Percentiles rank a stretch among this genome's conserved stretches.
phyloP scores from a whole-genome alignment of 164 flowering plant genomes.

The Tetrastigma voinierianum region DNA sequence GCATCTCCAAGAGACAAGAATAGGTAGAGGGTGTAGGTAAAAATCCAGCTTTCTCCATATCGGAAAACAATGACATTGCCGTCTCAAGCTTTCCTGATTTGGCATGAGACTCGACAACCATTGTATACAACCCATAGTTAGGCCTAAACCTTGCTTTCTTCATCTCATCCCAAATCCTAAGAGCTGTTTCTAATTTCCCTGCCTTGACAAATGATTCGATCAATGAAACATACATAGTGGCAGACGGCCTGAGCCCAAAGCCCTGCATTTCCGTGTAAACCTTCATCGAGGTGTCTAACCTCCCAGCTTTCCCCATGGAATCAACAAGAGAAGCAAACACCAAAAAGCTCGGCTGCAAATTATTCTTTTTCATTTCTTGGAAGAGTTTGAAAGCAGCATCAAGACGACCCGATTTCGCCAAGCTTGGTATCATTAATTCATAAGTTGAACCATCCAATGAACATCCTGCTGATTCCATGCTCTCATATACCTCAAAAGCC shows the following conservation, averaged over 20 bases:
- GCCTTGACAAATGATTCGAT: conserved; percentile 90
- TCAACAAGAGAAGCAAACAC: conserved; percentile 79
- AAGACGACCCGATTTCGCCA: conserved; percentile 94
- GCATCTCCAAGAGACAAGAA: conserved; percentile 90
- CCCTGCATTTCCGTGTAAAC: conserved; percentile 86
- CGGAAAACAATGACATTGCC: conserved; percentile 78
- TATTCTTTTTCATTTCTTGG: conserved; percentile 77
- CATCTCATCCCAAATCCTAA: conserved; percentile 95
- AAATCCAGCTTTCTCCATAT: conserved; percentile 97
- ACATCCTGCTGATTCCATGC: conserved; percentile 66
- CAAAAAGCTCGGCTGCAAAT: conserved; percentile 48
- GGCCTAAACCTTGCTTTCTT: conserved; percentile 85
- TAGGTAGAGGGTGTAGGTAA: conserved; percentile 90
- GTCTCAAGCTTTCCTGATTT: conserved; percentile 94
- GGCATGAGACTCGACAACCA: conserved; percentile 93
- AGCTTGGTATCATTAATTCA: conserved; percentile 87
- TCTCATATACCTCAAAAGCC: conserved; percentile 92
- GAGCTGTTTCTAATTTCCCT: conserved; percentile 83
- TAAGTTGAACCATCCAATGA: conserved; percentile 70
- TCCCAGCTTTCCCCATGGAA: conserved; percentile 97
- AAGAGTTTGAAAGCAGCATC: conserved; percentile 93
- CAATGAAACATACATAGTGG: conserved; percentile 74
- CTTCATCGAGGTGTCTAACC: conserved; percentile 87
- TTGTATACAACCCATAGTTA: conserved; percentile 80
- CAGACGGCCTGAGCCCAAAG: conserved; percentile 69